Evolutionary conservation across 306 rosid species (phyloP), one percentile per base, ranked within the genome.

Genomic region (Ormosia emarginata): DNA sequence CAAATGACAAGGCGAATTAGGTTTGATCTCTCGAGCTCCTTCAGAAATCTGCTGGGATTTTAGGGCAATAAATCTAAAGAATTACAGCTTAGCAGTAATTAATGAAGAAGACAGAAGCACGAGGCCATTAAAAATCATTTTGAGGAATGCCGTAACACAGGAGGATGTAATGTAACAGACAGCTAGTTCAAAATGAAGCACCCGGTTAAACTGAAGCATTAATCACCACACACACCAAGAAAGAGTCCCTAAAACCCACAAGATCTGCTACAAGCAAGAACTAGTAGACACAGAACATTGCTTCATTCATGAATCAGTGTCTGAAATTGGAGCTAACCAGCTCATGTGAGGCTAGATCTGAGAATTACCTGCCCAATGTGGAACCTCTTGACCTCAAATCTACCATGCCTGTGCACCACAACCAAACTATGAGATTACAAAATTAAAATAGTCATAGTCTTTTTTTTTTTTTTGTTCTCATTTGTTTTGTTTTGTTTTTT

Each of bases 371-470:
- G 59, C 81, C 67, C 84, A 93, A 85, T 85, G 91, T 52, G 62
- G 73, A 85, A 80, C 84, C 81, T 74, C 78, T 24, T 83, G 15
- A 84, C 73, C 78, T 63, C 89, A 83, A 91, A 90, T 84, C 90
- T 89, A 91, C 85, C 87, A 86, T 87, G 81, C 94, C 95, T 91
- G 87, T 30, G 65, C 72, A 65, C 67, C 80, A 77, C 49, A 88
- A 46, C 12, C 72, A 66, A 85, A 82, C 71, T 40, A 84, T 71
- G 73, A 88, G 83, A 63, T 71, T 75, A 65, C 32, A 82, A 67
- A 30, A 58, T 53, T 65, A 18, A 67, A 73, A 66, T 66, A 79
- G 46, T 30, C 18, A 63, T 83, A 55, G 39, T 39, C 7, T 79
- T 24, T 24, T 24, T 29, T 30, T 2, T 7, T 5, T 56, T 18